Percentiles rank a stretch among this genome's conserved stretches.
phyloP scores from a whole-genome alignment of 768 basidiomycete species.

The Pulveroboletus ravenelii region DNA sequence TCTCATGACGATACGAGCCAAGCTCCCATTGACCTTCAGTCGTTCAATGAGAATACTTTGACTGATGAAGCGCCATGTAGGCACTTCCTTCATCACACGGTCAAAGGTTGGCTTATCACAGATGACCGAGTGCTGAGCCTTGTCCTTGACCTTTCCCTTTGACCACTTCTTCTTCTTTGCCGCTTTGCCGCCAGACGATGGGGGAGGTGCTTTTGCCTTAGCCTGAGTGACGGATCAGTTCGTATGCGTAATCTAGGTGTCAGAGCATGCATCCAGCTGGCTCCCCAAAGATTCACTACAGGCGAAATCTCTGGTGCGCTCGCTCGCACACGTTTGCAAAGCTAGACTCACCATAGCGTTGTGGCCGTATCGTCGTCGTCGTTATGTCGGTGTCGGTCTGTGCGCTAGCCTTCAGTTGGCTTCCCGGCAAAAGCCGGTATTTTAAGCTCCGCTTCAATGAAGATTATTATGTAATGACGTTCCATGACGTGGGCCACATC shows the following conservation, averaged over 20 bases:
- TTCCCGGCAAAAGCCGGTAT: constrained; percentile 18
- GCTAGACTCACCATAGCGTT: constrained; percentile 28
- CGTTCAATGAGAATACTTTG: constrained; percentile 98
- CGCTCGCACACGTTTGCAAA: neutral
- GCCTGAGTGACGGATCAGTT: constrained; percentile 44
- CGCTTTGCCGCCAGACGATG: constrained; percentile 72
- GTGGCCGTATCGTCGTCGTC: constrained; percentile 19
- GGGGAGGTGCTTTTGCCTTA: constrained; percentile 68
- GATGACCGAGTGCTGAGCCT: constrained; percentile 93
- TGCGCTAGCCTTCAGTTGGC: neutral
- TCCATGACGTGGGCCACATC: constrained; percentile 2
- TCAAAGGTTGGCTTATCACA: constrained; percentile 92
- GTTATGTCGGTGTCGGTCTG: constrained; percentile 16
- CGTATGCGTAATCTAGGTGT: constrained; percentile 15
- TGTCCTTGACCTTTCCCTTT: constrained; percentile 99
- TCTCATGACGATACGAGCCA: constrained; percentile 86
- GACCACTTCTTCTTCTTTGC: constrained; percentile 99
- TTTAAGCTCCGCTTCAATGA: constrained; percentile 21
- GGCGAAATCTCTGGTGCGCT: neutral
- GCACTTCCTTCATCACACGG: constrained; percentile 96
- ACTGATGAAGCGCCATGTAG: constrained; percentile 98
- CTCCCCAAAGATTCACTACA: constrained; percentile 3
- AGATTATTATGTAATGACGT: constrained; percentile 18
- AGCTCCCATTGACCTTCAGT: constrained; percentile 92
- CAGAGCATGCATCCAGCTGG: constrained; percentile 21